Evolutionary conservation across 2,329 filamentous ascomycete genomes (phyloP), one percentile per base, ranked within the genome.

Genomic region (Paramyrothecium sp.): DNA sequence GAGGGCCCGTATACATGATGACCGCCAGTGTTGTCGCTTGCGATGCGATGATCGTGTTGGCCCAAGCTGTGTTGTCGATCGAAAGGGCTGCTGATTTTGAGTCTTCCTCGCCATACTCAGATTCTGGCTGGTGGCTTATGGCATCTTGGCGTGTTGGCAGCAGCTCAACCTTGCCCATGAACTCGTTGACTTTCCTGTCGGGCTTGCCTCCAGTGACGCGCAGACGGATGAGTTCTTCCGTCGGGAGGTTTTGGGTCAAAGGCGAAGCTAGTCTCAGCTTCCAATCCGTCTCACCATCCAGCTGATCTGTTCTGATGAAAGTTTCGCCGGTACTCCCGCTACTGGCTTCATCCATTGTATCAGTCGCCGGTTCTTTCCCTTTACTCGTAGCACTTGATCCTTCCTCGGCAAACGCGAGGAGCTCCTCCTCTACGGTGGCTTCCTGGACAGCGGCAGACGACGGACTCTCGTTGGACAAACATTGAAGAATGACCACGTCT

Each of bases 251-350:
- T 69, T 99, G 95, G 1, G 93, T 94, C 23, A 98, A 75, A 0
- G 91, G 86, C 13, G 92, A 95, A 1, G 95, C 92, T 38, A 98
- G 75, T 30, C 96, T 88, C 56, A 99, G 79, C 75, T 99, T 99
- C 96, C 95, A 99, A 69, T 99, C 95, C 0, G 95, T 99, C 76
- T 99, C 95, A 65, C 95, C 95, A 68, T 99, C 95, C 11, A 99
- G 82, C 70, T 99, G 95, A 73, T 99, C 95, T 2, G 96, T 99
- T 59, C 95, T 86, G 69, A 99, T 98, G 68, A 99, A 99, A 0
- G 94, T 94, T 74, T 99, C 96, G 26, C 92, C 92, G 23, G 81
- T 80, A n/a, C 82, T 75, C 19, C 75, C 74, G 51, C 67, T 71
- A 41, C 75, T 72, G 2, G 64, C 66, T 38, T 66, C 61, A 30